phyloP scores from a whole-genome alignment of 768 basidiomycete species.

The Tricholoma sp. region DNA sequence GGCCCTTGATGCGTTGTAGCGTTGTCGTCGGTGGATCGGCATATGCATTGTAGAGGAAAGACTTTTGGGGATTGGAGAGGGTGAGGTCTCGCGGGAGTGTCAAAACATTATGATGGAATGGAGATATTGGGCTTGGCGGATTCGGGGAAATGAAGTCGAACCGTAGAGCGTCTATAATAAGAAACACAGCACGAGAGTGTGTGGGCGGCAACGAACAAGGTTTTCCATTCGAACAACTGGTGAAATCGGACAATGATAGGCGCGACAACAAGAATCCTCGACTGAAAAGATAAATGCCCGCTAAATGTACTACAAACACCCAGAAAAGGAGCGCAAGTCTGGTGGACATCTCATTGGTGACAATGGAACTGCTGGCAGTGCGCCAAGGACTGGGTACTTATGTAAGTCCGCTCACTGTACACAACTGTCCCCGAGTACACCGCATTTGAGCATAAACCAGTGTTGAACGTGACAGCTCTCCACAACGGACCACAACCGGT shows the following conservation, averaged over 20 bases:
- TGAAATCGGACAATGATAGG: constrained; percentile 60
- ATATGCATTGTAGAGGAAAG: constrained; percentile 84
- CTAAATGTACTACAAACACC: constrained; percentile 62
- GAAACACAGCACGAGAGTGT: constrained; percentile 73
- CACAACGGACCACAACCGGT: too few species aligned
- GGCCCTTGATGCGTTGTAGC: constrained; percentile 88
- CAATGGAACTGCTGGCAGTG: neutral
- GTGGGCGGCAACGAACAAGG: constrained; percentile 52
- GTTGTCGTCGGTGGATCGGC: constrained; percentile 96
- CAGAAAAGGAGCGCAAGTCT: constrained; percentile 39
- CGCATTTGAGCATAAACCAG: too few species aligned
- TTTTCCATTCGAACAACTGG: constrained; percentile 30
- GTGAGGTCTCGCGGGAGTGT: constrained; percentile 76
- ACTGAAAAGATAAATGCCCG: constrained; percentile 86
- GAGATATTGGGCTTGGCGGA: constrained; percentile 55
- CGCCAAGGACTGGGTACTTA: neutral
- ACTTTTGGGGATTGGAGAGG: constrained; percentile 54
- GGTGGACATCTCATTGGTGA: constrained; percentile 8
- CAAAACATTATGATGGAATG: constrained; percentile 77
- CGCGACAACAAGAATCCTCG: constrained; percentile 85
- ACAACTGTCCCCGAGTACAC: too few species aligned
- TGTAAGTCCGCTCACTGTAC: too few species aligned
- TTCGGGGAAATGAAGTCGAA: constrained; percentile 87
- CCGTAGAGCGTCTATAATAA: constrained; percentile 90
- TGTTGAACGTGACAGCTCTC: too few species aligned